These are phyloP conservation scores for Rhododendron kiyosumense DNA, from an alignment of 148 eudicot genomes.

Conservation along the genomic window DNA sequence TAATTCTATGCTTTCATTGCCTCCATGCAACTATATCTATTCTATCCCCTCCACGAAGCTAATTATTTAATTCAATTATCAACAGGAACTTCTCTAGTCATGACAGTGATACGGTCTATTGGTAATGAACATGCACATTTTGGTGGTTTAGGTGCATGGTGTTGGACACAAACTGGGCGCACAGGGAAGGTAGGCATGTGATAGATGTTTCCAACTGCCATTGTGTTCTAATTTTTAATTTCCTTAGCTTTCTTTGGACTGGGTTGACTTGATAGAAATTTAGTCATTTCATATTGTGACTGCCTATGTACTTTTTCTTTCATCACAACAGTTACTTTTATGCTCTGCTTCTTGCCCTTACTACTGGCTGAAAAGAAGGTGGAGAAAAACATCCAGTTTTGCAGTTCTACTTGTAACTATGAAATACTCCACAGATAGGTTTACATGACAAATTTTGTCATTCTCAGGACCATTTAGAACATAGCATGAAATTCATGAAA, in stretches of 20 bases:
- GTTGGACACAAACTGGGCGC: conserved; percentile 91
- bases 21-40: neutral
- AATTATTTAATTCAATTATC: conserved; percentile 6
- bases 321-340: neutral
- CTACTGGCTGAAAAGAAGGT: neutral
- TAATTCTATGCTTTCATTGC: neutral
- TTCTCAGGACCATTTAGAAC: neutral
- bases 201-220: neutral
- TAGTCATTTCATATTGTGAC: neutral
- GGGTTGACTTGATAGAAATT: neutral
- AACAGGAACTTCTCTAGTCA: conserved; percentile 79
- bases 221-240: neutral
- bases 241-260: neutral
- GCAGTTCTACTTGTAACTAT: neutral
- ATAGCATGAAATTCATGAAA: neutral
- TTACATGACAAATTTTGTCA: neutral
- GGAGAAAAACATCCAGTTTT: neutral
- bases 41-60: conserved; percentile 5
- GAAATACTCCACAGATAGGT: neutral
- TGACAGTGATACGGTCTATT: conserved; percentile 91
- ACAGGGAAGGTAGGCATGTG: conserved; percentile 68
- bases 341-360: conserved; percentile 4
- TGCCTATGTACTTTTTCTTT: neutral
- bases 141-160: conserved; percentile 76
- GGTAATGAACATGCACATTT: conserved; percentile 79